These are phyloP conservation scores for Huiozyma sinensis DNA, from an alignment of 805 yeast species.

Conservation along the genomic window DNA sequence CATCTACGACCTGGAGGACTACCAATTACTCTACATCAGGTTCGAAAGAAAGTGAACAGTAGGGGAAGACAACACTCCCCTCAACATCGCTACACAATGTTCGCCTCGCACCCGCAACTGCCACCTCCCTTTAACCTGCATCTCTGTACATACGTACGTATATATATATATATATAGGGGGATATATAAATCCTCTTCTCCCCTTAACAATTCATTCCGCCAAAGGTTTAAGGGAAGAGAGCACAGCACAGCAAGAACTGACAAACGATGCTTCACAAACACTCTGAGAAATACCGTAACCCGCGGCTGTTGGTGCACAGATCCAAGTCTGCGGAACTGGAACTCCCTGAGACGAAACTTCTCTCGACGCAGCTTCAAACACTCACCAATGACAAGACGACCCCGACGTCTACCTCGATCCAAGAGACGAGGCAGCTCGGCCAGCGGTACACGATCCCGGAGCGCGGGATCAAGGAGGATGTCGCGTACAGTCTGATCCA, in stretches of 20 bases:
- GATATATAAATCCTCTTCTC: not conserved
- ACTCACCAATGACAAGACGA: slow-evolving; percentile 1
- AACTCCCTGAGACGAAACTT: slow-evolving; percentile 9
- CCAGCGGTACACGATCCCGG: slow-evolving; percentile 49
- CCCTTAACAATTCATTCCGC: too few relatives aligned
- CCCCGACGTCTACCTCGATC: not conserved
- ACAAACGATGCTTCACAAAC: slow-evolving; percentile 16
- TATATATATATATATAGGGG: not conserved
- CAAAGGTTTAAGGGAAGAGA: not conserved
- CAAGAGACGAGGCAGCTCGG: slow-evolving; percentile 7
- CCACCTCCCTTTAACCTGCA: not conserved
- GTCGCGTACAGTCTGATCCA: slow-evolving; percentile 53
- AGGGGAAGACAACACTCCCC: too few relatives aligned
- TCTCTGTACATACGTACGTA: not conserved
- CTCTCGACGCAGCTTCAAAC: slow-evolving; percentile 10
- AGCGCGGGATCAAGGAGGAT: slow-evolving; percentile 40
- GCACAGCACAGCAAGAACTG: not conserved
- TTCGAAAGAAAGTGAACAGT: slow-evolving; percentile 23
- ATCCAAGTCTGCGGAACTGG: not conserved
- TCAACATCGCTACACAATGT: not conserved
- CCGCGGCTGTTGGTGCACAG: slow-evolving; percentile 9
- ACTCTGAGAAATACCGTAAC: slow-evolving; percentile 6
- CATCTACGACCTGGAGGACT: slow-evolving; percentile 63
- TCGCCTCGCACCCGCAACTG: not conserved
- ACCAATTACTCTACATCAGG: slow-evolving; percentile 60